These are phyloP conservation scores for Puccinia polysora DNA, from an alignment of 1,284 basidiomycete species.

Conservation along the genomic window DNA sequence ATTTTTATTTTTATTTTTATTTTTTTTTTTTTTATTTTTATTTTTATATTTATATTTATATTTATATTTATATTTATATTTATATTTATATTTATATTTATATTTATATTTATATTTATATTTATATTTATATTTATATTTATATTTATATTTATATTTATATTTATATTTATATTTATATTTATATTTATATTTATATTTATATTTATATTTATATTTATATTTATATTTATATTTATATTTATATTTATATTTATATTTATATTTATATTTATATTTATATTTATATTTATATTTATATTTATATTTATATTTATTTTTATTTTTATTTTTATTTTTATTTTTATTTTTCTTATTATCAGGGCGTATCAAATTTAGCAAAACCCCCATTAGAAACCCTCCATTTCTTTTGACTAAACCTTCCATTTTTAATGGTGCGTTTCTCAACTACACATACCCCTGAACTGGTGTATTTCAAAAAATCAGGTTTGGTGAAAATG, in stretches of 20 bases:
- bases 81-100: background rate
- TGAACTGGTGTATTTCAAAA: too few relatives aligned
- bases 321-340: slow-evolving; percentile 8
- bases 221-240: background rate
- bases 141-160: background rate
- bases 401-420: too few relatives aligned
- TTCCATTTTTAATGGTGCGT: too few relatives aligned
- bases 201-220: background rate
- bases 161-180: background rate
- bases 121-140: background rate
- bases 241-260: slow-evolving; percentile 3
- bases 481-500: too few relatives aligned
- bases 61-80: background rate
- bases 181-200: background rate
- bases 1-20: background rate
- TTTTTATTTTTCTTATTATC: slow-evolving; percentile 13
- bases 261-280: background rate
- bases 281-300: background rate
- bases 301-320: background rate
- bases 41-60: background rate
- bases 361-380: too few relatives aligned
- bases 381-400: too few relatives aligned
- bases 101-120: background rate
- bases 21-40: slow-evolving; percentile 1
- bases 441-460: too few relatives aligned